Evolutionary conservation across 164 flowering plant genomes (phyloP).

Genomic region (Vitis vinifera): ASM3070453v1 NC_081822.1:1339501-1340000

Average conservation of each 20-base stretch:
- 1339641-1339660: neutral
- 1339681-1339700: slow-evolving; percentile 62
- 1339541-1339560: slow-evolving; percentile 63
- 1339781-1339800: slow-evolving; percentile 49
- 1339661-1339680: slow-evolving; percentile 62
- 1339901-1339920: slow-evolving; percentile 71
- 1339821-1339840: slow-evolving; percentile 28
- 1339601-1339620: no score
- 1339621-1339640: no score
- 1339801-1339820: slow-evolving; percentile 44
- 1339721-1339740: slow-evolving; percentile 46
- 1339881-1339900: slow-evolving; percentile 64
- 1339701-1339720: slow-evolving; percentile 56
- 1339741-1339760: slow-evolving; percentile 38
- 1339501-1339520: slow-evolving; percentile 65
- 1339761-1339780: slow-evolving; percentile 56
- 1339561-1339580: slow-evolving; percentile 44
- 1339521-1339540: slow-evolving; percentile 51
- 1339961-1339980: no score
- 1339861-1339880: slow-evolving; percentile 77
- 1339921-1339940: slow-evolving; percentile 32
- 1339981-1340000: no score
- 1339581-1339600: no score
- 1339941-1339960: no score
- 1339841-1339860: slow-evolving; percentile 72